Evolutionary conservation across 805 yeast species (phyloP).

Genomic region (Candida palmyrensis): DNA sequence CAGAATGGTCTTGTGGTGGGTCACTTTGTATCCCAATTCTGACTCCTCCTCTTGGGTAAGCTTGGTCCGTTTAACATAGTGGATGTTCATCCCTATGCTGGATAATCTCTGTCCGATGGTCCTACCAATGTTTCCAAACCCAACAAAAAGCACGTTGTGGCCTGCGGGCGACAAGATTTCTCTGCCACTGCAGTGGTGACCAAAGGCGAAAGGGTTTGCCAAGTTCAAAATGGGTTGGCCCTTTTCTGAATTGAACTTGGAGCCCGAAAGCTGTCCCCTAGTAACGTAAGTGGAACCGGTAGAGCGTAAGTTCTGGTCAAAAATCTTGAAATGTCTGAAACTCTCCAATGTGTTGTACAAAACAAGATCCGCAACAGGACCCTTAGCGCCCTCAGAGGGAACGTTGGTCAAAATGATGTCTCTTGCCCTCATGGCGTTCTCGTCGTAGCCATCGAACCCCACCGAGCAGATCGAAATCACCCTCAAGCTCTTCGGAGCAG

Average conservation of each 20-base stretch:
- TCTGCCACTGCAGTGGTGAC: conserved; percentile 46
- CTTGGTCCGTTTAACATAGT: conserved; percentile 53
- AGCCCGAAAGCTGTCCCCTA: conserved; percentile 34
- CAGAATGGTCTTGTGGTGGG: conserved; percentile 33
- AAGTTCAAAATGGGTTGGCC: conserved; percentile 18
- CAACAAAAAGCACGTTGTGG: conserved; percentile 59
- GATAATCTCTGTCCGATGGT: conserved; percentile 52
- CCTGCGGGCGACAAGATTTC: conserved; percentile 46
- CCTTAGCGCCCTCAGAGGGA: conserved; percentile 50
- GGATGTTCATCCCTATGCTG: conserved; percentile 59
- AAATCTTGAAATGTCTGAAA: conserved; percentile 51
- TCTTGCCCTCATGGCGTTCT: conserved; percentile 29
- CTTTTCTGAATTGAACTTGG: conserved; percentile 22
- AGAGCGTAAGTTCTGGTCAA: conserved; percentile 37
- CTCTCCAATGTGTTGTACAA: conserved; percentile 52
- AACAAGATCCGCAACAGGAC: conserved; percentile 71
- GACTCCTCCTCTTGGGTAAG: conserved; percentile 27
- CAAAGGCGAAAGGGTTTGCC: conserved; percentile 21
- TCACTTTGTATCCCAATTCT: conserved; percentile 40
- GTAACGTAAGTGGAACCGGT: conserved; percentile 41
- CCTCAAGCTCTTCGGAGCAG: conserved; percentile 42
- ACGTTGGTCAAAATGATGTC: conserved; percentile 58
- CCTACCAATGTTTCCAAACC: conserved; percentile 74
- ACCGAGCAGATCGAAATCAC: conserved; percentile 52
- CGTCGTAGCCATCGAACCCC: conserved; percentile 51